A percentile compares a stretch with the other conserved stretches of the same genome.
These are phyloP conservation scores for Tillandsia fasciculata DNA, from an alignment of 176 grass and related monocot species.

Conservation along the genomic window DNA sequence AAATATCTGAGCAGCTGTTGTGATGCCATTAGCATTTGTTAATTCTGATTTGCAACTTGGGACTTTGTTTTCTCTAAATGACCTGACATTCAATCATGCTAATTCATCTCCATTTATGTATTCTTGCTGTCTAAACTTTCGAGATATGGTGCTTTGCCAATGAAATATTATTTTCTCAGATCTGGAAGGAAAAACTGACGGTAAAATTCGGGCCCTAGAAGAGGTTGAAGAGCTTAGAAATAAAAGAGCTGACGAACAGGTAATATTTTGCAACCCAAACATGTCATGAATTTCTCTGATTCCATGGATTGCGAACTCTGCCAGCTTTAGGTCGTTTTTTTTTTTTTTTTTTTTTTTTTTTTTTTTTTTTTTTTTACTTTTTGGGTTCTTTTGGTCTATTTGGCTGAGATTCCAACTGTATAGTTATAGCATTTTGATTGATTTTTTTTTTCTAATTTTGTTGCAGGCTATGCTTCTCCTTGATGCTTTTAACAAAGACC, in stretches of 20 bases:
- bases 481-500: conserved; percentile 83
- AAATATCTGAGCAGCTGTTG: background rate
- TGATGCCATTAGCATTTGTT: background rate
- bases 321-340: background rate
- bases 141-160: background rate
- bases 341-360: conserved; percentile 11
- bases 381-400: too few relatives aligned
- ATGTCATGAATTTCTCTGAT: background rate
- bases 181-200: conserved; percentile 76
- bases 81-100: background rate
- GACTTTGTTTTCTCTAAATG: too few relatives aligned
- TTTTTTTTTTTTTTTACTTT: too few relatives aligned
- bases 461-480: conserved; percentile 64
- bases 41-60: background rate
- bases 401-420: background rate
- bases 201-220: conserved; percentile 61
- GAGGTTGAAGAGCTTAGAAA: conserved; percentile 74
- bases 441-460: background rate
- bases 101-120: background rate
- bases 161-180: conserved; percentile 33
- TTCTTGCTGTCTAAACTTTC: background rate
- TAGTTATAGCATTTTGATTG: background rate
- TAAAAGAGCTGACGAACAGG: conserved; percentile 90
- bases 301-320: background rate
- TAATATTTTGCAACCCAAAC: conserved; percentile 12